These are phyloP conservation scores for Nicotiana paniculata DNA, from an alignment of 257 asterid genomes.

Conservation along the genomic window DNA sequence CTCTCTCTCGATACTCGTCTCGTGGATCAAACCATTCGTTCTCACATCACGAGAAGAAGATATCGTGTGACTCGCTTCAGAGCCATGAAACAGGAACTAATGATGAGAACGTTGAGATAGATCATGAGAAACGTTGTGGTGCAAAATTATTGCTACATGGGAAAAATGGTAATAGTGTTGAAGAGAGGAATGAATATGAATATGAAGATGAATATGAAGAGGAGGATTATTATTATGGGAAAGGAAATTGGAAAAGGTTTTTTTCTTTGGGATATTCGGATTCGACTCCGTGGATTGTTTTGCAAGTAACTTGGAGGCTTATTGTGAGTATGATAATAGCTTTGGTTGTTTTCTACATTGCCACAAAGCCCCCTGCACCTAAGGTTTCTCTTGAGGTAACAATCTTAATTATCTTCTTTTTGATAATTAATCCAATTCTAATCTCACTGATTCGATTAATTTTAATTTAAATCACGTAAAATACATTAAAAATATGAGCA, in stretches of 20 bases:
- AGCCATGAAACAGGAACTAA: slow-evolving; percentile 7
- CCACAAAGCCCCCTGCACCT: slow-evolving; percentile 68
- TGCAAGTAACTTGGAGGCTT: slow-evolving; percentile 71
- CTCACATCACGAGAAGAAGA: slow-evolving; percentile 23
- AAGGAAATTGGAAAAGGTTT: slow-evolving; percentile 30
- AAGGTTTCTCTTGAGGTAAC: slow-evolving; percentile 46
- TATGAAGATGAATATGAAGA: background rate
- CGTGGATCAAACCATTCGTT: slow-evolving; percentile 47
- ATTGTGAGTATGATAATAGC: slow-evolving; percentile 51
- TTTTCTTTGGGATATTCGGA: slow-evolving; percentile 40
- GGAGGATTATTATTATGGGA: background rate
- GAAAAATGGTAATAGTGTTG: background rate
- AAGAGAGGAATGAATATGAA: slow-evolving; percentile 5
- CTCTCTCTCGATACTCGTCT: slow-evolving; percentile 49
- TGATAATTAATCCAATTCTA: too few species aligned
- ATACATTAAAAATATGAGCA: too few species aligned
- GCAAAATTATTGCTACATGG: background rate
- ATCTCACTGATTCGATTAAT: too few species aligned
- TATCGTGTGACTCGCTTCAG: slow-evolving; percentile 12
- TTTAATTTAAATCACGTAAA: too few species aligned
- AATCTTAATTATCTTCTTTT: background rate
- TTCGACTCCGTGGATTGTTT: slow-evolving; percentile 49
- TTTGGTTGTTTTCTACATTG: slow-evolving; percentile 51
- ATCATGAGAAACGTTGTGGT: background rate
- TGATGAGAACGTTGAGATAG: slow-evolving; percentile 5